Percentiles rank a stretch among this genome's conserved stretches.
Conservation (phyloP, 2,329 filamentous ascomycete species). For the Ophiosphaerella narmari region DNA sequence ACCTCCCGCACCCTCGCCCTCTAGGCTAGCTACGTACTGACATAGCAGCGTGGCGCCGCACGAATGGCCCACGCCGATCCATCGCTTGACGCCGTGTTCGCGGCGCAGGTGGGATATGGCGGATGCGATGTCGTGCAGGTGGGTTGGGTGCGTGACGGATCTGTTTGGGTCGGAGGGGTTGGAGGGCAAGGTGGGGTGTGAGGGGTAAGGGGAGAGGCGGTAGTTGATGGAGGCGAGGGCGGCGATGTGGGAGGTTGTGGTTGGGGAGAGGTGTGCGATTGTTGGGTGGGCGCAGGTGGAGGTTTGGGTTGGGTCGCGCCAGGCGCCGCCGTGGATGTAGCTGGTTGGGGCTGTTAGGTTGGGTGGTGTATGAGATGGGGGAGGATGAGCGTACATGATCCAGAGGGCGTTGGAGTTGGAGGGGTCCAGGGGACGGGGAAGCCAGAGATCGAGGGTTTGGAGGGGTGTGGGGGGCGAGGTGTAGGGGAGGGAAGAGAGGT, state of each 20-base stretch:
- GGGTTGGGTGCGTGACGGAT: slow-evolving; percentile 62
- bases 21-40: slow-evolving; percentile 52
- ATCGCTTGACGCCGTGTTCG: slow-evolving; percentile 53
- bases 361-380: background rate
- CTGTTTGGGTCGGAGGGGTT: slow-evolving; percentile 54
- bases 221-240: slow-evolving; percentile 70
- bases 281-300: slow-evolving; percentile 44
- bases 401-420: slow-evolving; percentile 32
- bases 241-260: slow-evolving; percentile 48
- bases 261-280: slow-evolving; percentile 41
- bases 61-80: slow-evolving; percentile 65
- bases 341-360: slow-evolving; percentile 17
- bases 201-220: slow-evolving; percentile 60
- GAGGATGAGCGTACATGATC: slow-evolving; percentile 36
- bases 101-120: slow-evolving; percentile 58
- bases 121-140: slow-evolving; percentile 61
- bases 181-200: slow-evolving; percentile 51
- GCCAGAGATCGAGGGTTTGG: slow-evolving; percentile 51
- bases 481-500: slow-evolving; percentile 34
- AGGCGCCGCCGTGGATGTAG: slow-evolving; percentile 57
- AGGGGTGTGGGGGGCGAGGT: slow-evolving; percentile 32
- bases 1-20: slow-evolving; percentile 3
- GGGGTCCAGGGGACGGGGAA: slow-evolving; percentile 39
- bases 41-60: slow-evolving; percentile 67
- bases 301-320: slow-evolving; percentile 53